Percentiles rank a stretch among this genome's conserved stretches.
Evolutionary conservation across 768 basidiomycete species (phyloP).

Genomic region (Infundibulicybe gibba): DNA sequence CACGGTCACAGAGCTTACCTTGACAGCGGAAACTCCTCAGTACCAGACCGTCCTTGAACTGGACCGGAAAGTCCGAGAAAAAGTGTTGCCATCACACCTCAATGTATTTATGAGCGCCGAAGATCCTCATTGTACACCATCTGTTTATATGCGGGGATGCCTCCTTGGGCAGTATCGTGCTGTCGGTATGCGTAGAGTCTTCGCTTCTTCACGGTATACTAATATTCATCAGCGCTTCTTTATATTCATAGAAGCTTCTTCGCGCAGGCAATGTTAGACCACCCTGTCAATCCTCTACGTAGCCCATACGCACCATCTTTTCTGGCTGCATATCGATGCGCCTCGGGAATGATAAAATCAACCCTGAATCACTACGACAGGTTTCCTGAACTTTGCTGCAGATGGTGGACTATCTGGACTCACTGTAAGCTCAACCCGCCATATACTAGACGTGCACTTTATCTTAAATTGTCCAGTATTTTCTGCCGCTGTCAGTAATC

Average conservation of each 20-base stretch:
- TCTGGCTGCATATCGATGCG: conserved; percentile 56
- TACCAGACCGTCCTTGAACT: conserved; percentile 66
- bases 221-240: conserved; percentile 58
- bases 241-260: conserved; percentile 69
- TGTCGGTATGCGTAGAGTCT: conserved; percentile 46
- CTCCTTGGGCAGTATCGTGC: conserved; percentile 53
- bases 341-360: conserved; percentile 52
- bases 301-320: conserved; percentile 65
- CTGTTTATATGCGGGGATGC: conserved; percentile 48
- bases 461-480: conserved; percentile 29
- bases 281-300: conserved; percentile 62
- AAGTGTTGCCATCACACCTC: conserved; percentile 50
- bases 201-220: no score
- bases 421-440: conserved; percentile 29
- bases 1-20: conserved; percentile 56
- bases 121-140: conserved; percentile 48
- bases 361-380: conserved; percentile 43
- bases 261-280: conserved; percentile 67
- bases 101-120: conserved; percentile 44
- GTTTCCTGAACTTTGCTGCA: conserved; percentile 43
- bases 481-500: conserved; percentile 42
- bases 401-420: conserved; percentile 67
- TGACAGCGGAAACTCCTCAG: conserved; percentile 61
- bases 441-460: neutral
- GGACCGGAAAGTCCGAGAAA: conserved; percentile 66